A percentile compares a stretch with the other conserved stretches of the same genome.
phyloP scores from a whole-genome alignment of 2,329 filamentous ascomycete species.

The Colletotrichum sp. region DNA sequence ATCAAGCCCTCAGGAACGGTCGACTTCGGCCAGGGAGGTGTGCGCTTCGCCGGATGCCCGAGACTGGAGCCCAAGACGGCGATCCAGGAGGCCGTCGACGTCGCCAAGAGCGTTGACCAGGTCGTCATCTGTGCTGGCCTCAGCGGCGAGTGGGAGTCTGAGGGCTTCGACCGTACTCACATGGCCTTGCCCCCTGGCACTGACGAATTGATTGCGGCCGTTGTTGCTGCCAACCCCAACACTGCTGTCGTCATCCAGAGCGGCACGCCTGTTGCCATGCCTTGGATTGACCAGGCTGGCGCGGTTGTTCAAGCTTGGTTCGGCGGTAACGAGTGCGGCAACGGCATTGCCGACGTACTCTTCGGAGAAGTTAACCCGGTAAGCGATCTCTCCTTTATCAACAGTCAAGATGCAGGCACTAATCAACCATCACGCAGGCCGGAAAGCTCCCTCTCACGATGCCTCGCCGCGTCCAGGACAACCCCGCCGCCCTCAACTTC shows the following conservation, averaged over 20 bases:
- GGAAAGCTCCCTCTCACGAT: slow-evolving; percentile 80
- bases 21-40: slow-evolving; percentile 32
- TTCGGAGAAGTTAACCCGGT: slow-evolving; percentile 39
- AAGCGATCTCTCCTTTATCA: slow-evolving; percentile 26
- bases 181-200: slow-evolving; percentile 66
- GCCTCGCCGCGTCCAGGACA: slow-evolving; percentile 66
- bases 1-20: slow-evolving; percentile 30
- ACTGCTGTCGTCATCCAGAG: slow-evolving; percentile 65
- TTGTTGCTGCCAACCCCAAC: slow-evolving; percentile 61
- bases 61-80: slow-evolving; percentile 21
- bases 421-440: slow-evolving; percentile 45
- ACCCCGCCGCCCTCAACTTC: slow-evolving; percentile 74
- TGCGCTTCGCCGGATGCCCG: slow-evolving; percentile 29
- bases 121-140: slow-evolving; percentile 62
- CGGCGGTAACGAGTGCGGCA: slow-evolving; percentile 28
- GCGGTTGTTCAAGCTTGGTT: slow-evolving; percentile 29
- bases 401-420: neutral
- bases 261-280: slow-evolving; percentile 56
- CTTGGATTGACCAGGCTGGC: slow-evolving; percentile 57
- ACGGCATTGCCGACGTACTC: slow-evolving; percentile 30
- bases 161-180: slow-evolving; percentile 73
- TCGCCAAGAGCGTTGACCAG: slow-evolving; percentile 62
- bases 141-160: slow-evolving; percentile 45
- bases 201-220: slow-evolving; percentile 61
- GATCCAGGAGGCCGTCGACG: slow-evolving; percentile 22